phyloP scores from a whole-genome alignment of 768 basidiomycete genomes.

The Suillus paluster region DNA sequence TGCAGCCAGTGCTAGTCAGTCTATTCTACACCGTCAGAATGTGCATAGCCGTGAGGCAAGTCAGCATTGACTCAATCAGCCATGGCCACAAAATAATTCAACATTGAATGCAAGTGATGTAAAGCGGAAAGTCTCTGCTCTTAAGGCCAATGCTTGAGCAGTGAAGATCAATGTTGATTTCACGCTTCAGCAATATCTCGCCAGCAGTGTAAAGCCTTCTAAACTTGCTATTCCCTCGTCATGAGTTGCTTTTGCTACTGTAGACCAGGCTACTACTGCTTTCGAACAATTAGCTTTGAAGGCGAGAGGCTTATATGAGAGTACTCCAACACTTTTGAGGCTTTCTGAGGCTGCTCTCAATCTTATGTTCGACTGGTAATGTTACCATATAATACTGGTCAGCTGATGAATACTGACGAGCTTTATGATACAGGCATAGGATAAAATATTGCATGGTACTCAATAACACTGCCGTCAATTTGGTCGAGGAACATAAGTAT shows the following conservation, averaged over 20 bases:
- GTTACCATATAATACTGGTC: neutral
- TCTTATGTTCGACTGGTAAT: slow-evolving; percentile 7
- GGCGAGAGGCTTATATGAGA: neutral
- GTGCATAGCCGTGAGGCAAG: neutral
- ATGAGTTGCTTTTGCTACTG: neutral
- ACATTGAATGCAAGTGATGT: slow-evolving; percentile 2
- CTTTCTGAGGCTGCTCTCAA: neutral
- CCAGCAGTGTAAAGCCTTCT: neutral
- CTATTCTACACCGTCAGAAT: neutral
- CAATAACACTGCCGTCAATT: neutral
- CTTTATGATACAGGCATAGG: slow-evolving; percentile 2
- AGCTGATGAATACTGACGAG: neutral
- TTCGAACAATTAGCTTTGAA: neutral
- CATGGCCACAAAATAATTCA: neutral
- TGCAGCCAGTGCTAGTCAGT: neutral
- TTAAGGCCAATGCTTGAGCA: slow-evolving; percentile 1
- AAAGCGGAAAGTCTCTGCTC: neutral
- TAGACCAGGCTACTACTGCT: neutral
- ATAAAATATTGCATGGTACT: slow-evolving; percentile 1
- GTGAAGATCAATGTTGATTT: slow-evolving; percentile 10
- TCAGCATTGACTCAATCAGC: slow-evolving; percentile 10
- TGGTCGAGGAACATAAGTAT: neutral
- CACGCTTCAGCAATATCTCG: neutral
- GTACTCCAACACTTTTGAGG: neutral
- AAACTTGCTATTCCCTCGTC: neutral